phyloP scores from a whole-genome alignment of 352 stramenopile species.

The Phytophthora pinifolia region DNA sequence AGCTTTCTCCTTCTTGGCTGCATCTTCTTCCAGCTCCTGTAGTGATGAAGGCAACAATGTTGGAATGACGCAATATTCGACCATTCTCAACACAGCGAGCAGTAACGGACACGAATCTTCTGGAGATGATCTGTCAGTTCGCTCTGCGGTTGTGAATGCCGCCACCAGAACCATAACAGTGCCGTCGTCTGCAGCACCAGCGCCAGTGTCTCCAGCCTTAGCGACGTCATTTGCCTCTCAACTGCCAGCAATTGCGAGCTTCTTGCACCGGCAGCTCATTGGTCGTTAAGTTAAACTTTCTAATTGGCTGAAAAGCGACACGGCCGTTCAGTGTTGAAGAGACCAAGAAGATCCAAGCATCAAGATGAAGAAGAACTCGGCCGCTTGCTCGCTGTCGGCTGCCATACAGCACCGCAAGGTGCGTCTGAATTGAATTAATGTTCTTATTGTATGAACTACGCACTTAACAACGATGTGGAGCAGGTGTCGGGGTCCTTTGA shows the following conservation, averaged over 20 bases:
- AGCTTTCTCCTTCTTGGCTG: constrained; percentile 53
- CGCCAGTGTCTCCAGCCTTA: constrained; percentile 30
- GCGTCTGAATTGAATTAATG: background rate
- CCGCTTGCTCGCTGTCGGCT: constrained; percentile 42
- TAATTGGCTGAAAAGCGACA: too few relatives aligned
- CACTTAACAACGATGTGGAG: background rate
- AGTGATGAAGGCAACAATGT: constrained; percentile 1
- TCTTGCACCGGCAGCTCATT: constrained; percentile 18
- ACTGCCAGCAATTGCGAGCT: constrained; percentile 13
- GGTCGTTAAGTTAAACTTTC: constrained; percentile 13
- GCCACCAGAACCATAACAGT: constrained; percentile 34
- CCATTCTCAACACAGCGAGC: background rate
- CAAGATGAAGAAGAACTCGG: constrained; percentile 40
- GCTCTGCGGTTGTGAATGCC: background rate
- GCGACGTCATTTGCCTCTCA: constrained; percentile 21
- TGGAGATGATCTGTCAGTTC: background rate
- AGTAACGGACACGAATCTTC: constrained; percentile 19
- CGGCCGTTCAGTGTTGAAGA: constrained; percentile 6
- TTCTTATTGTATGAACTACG: background rate
- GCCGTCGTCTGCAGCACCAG: constrained; percentile 33
- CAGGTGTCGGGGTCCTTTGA: constrained; percentile 50
- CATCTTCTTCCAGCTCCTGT: constrained; percentile 39
- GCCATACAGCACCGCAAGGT: constrained; percentile 64
- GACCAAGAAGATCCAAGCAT: constrained; percentile 5
- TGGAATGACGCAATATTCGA: background rate